These are phyloP conservation scores for Phytophthora sojae DNA, from an alignment of 352 stramenopile species.

Conservation along the genomic window DNA sequence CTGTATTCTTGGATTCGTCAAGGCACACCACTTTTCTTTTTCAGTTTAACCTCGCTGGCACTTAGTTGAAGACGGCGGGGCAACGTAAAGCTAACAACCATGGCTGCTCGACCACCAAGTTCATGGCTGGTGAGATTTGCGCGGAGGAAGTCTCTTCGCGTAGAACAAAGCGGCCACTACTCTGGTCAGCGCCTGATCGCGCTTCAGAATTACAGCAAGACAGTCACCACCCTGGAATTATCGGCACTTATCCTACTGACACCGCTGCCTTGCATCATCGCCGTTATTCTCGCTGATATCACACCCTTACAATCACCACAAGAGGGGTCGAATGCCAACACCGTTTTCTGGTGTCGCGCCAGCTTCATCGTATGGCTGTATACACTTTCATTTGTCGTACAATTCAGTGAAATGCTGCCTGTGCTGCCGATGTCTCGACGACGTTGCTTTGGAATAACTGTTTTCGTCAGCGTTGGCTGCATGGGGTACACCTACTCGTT, in stretches of 20 bases:
- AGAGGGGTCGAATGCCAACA: constrained; percentile 11
- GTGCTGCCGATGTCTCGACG: constrained; percentile 9
- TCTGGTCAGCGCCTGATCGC: background rate
- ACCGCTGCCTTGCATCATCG: constrained; percentile 3
- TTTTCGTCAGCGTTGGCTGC: constrained; percentile 13
- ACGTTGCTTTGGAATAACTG: constrained; percentile 16
- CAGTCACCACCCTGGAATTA: background rate
- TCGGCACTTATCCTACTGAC: background rate
- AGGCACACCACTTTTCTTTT: no score
- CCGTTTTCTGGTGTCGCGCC: constrained; percentile 17
- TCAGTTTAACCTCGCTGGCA: background rate
- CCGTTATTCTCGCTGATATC: constrained; percentile 6
- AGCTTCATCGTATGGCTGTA: constrained; percentile 6
- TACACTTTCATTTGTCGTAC: constrained; percentile 12
- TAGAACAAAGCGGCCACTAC: constrained; percentile 6
- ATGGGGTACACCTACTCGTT: constrained; percentile 13
- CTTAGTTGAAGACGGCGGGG: background rate
- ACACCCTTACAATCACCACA: constrained; percentile 11
- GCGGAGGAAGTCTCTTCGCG: background rate
- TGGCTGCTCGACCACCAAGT: background rate
- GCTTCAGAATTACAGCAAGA: constrained; percentile 11
- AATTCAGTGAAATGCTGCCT: constrained; percentile 17
- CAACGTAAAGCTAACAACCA: background rate
- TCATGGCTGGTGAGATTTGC: background rate
- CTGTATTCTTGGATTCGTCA: background rate